Base-by-base conservation (phyloP, 2,329 filamentous ascomycete genomes). In the Pseudodiploospora longispora region DNA sequence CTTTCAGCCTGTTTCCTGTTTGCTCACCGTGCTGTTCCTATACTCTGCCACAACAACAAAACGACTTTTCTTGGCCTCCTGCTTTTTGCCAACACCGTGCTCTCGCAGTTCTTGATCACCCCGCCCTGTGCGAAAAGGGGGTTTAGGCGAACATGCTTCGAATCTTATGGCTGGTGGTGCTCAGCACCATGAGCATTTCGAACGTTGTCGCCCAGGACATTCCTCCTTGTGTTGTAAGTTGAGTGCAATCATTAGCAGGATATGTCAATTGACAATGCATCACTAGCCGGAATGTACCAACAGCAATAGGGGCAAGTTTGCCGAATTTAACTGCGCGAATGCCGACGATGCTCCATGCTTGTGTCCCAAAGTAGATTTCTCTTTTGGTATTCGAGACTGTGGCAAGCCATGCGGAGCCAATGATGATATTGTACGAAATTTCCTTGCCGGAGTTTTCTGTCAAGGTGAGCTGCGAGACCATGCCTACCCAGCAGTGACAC, bases 271-370 rank as follows among this genome's bases (percentile, higher is more conserved):
- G 19, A 19, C 19, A 19, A 19, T 19, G 31, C 30, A 58, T 40
- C 29, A 43, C 41, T 12, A 59, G 57, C 47, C 47, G 30, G 40
- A 33, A 37, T 61, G 58, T 38, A 38, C 48, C 27, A 47, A 50
- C 30, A 36, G 52, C 27, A 36, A 52, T 6, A 52, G 52, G 41
- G 43, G 37, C 36, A 37, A 53, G 3, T 58, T 57, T 43, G 30
- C 47, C 10, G 50, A 52, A 10, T 53, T 53, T 37, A 36, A 41
- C 7, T 66, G 63, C 35, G 33, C 38, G n/a, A 57, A 50, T 46
- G 59, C 59, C 31, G 51, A 54, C 36, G 54, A 63, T 29, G 54
- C 55, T 19, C 52, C 56, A 10, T 74, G 71, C 48, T 58, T 74
- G 10, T 74, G 71, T 50, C 52, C 48, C 29, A 47, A 47, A 12